Base-by-base conservation (phyloP, 2,329 filamentous ascomycete genomes). In the Grosmannia clavigera region DNA sequence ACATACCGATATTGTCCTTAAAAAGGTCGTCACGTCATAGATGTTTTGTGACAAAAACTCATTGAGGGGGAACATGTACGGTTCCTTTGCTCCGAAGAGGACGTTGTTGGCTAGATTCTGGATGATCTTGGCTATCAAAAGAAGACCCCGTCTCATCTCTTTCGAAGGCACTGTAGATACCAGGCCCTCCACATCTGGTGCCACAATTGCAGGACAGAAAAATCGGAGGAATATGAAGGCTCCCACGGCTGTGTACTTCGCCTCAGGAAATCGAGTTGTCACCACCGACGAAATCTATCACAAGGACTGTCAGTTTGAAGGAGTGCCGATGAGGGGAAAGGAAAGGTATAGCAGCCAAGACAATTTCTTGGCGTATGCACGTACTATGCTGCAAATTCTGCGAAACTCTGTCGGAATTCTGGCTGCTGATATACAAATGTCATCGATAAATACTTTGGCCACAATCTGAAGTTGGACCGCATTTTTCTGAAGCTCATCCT, bases 21-120 rank as follows among this genome's bases (percentile, higher is more conserved):
- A 71, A 65, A 88, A 88, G 0, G 80, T 81, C 2, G 84, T 87
- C 19, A 88, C 82, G 40, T 78, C 74, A 68, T 85, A 86, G 58
- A 88, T 87, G 64, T 88, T 85, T 63, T 85, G 77, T 0, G 83
- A 82, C 27, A 88, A 70, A 62, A 88, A 88, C 61, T 85, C 80
- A 67, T 88, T 87, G 27, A 88, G 72, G 1, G 85, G 83, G 63
- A 83, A 85, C 85, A 88, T 88, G 67, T 86, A 88, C 3, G 83
- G 82, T 67, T 88, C 85, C 69, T 88, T 88, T 40, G 83, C 83
- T 4, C 85, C 85, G 65, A 88, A 88, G 1, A 87, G 74, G 33
- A 87, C 84, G 61, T 88, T 88, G 66, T 88, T 88, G 43, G 85
- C 85, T 43, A 88, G 74, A 66, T 87, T 87, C 65, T 88, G 85